Percentiles rank a stretch among this genome's conserved stretches.
Evolutionary conservation across 805 yeast species (phyloP).

Genomic region (Teunomyces kruisii): DNA sequence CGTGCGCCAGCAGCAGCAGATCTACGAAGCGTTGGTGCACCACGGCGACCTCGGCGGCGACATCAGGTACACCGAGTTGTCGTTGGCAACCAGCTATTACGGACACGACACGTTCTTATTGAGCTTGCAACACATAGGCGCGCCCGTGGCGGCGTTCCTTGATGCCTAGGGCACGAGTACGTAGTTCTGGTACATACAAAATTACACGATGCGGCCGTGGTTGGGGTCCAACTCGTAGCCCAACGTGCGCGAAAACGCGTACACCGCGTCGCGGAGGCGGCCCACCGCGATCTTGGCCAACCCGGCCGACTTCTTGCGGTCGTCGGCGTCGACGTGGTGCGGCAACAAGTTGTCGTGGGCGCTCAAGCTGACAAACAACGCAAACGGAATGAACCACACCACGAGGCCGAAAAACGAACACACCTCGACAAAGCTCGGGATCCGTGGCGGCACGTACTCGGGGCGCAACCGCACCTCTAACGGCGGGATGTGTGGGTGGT

Average conservation of each 20-base stretch:
- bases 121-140: conserved; percentile 77
- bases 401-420: conserved; percentile 94
- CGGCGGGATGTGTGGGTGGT: conserved; percentile 70
- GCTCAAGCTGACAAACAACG: conserved; percentile 85
- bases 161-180: too few relatives aligned
- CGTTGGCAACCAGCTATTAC: conserved; percentile 72
- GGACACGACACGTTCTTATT: conserved; percentile 92
- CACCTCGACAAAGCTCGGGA: conserved; percentile 83
- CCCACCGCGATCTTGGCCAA: conserved; percentile 67
- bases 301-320: conserved; percentile 46
- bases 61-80: conserved; percentile 68
- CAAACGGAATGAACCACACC: conserved; percentile 92
- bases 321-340: conserved; percentile 29
- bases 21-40: conserved; percentile 55
- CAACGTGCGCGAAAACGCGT: conserved; percentile 48
- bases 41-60: conserved; percentile 20
- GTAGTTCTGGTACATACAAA: not conserved
- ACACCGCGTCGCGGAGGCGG: conserved; percentile 47
- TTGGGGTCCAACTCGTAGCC: conserved; percentile 59
- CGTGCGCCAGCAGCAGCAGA: conserved; percentile 90
- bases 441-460: conserved; percentile 59
- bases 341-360: conserved; percentile 92
- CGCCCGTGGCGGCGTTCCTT: conserved; percentile 66
- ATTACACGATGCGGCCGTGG: conserved; percentile 48
- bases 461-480: conserved; percentile 58